Base-by-base conservation (phyloP, 495 filamentous ascomycete genomes). In the Viridothelium virens region DNA sequence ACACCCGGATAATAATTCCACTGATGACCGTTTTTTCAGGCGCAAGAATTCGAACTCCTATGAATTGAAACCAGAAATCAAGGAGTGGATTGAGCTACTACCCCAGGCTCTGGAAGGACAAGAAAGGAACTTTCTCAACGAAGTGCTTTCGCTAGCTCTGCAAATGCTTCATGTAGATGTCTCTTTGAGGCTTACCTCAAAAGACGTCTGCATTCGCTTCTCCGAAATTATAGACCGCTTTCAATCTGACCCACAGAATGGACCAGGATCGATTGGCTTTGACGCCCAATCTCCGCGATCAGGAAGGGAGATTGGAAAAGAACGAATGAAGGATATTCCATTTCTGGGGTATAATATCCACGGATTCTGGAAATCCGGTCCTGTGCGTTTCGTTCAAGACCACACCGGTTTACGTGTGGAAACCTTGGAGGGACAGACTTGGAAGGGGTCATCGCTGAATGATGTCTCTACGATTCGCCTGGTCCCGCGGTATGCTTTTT, bases 91-190 rank as follows among this genome's bases (percentile, higher is more conserved):
- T 7, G 5, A 36, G 14, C 36, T 31, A 18, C 53, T 59, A 10
- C n/a, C 7, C 7, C 25, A 33, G 53, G 3, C 18, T 7, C 7
- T 18, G 3, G 31, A 36, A 34, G 53, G 53, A 59, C 53, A 36
- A 59, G 53, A 59, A 59, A 59, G 36, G 31, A 14, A 33, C 31
- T 59, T 59, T 36, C 53, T 59, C 31, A 36, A 34, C 6, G 14
- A 59, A 14, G 18, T 59, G 31, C 14, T 59, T 3, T 36, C 31
- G 6, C 36, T 59, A 14, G 53, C 14, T 36, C 31, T 59, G 53
- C 53, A 59, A 36, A 59, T 59, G 53, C 53, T 59, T 36, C 25
- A 59, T 33, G 53, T 59, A 34, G 53, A 59, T 36, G 53, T 36
- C 14, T 10, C 1, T 9, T 3, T 31, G 31, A 33, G 53, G 5